Base-by-base conservation (phyloP, 768 basidiomycete genomes). In the Suillus weaverae region DNA sequence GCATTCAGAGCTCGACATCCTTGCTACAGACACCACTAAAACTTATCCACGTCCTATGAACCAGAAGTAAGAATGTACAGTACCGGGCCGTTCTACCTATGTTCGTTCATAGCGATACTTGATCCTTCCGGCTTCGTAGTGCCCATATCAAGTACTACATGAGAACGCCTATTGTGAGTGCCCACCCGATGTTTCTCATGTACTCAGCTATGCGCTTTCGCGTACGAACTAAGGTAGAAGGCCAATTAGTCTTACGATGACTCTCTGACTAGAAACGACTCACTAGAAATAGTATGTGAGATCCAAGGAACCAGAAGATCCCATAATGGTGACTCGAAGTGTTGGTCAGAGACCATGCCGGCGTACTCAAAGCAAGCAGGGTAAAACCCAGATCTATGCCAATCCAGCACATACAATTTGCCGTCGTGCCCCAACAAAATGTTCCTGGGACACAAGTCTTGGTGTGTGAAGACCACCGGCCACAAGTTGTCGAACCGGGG, bases 281-380 rank as follows among this genome's bases (percentile, higher is more conserved):
- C 11, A 48, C 46, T 14, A 22, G 11, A 26, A n/a, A n/a, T 46
- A n/a, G n/a, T 46, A 16, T 32, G 30, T 6, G 50, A 51, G 16
- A 51, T 18, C 26, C 14, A 51, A 51, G 50, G 50, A 6, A 51
- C 18, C 30, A 51, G 50, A 51, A 51, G 0, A 51, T 32, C 30
- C 30, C 50, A 44, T n/a, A 44, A n/a, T 44, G 20, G 26, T 32
- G 50, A 51, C 3, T 51, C 14, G 14, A 32, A 51, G 50, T 18
- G 50, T 16, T 16, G 13, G n/a, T 43, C 14, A 35, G 39, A 35
- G 18, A 9, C 18, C 39, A 60, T 60, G 36, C 39, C 13, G 26
- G 22, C 59, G 13, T 73, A 72, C 60, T 73, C 72, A 30, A 71
- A 68, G 69, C 72, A 74, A 8, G 26, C 54, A 6, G 73, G 72